Evolutionary conservation across 2,329 filamentous ascomycete genomes (phyloP).

Genomic region (Neofusicoccum laricinum): DNA sequence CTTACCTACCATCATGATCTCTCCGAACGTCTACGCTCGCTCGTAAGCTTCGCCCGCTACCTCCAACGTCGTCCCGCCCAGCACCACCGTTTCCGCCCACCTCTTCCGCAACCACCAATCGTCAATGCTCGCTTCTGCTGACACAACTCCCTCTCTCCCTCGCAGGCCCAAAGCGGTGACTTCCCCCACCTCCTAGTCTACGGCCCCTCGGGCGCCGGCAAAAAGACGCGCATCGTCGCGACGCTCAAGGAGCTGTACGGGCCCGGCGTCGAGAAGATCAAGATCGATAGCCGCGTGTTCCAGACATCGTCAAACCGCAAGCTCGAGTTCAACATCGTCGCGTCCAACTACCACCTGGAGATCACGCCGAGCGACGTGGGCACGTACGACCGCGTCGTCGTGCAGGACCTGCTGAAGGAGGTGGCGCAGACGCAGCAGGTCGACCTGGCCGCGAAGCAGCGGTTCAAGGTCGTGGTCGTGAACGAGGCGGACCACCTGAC

Average conservation of each 20-base stretch:
- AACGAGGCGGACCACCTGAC: slow-evolving; percentile 96
- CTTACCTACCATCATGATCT: slow-evolving; percentile 88
- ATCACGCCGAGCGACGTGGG: slow-evolving; percentile 97
- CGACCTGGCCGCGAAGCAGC: slow-evolving; percentile 84
- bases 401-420: slow-evolving; percentile 94
- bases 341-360: slow-evolving; percentile 95
- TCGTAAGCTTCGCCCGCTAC: slow-evolving; percentile 57
- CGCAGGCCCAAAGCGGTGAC: slow-evolving; percentile 88
- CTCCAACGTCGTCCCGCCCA: slow-evolving; percentile 6
- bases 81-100: background rate
- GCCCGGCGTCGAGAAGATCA: slow-evolving; percentile 98
- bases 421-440: slow-evolving; percentile 99
- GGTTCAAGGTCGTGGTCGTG: slow-evolving; percentile 98
- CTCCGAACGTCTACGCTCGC: slow-evolving; percentile 78
- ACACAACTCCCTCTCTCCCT: slow-evolving; percentile 15
- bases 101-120: background rate
- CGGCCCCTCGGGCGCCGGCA: slow-evolving; percentile 91
- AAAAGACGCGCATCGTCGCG: slow-evolving; percentile 95
- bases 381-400: slow-evolving; percentile 91
- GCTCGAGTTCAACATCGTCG: slow-evolving; percentile 98
- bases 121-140: background rate
- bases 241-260: slow-evolving; percentile 95
- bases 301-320: slow-evolving; percentile 95
- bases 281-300: slow-evolving; percentile 96
- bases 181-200: slow-evolving; percentile 98